Conservation (phyloP, 225 moss, liverwort and hornwort species). For the Takakia lepidozioides region DNA sequence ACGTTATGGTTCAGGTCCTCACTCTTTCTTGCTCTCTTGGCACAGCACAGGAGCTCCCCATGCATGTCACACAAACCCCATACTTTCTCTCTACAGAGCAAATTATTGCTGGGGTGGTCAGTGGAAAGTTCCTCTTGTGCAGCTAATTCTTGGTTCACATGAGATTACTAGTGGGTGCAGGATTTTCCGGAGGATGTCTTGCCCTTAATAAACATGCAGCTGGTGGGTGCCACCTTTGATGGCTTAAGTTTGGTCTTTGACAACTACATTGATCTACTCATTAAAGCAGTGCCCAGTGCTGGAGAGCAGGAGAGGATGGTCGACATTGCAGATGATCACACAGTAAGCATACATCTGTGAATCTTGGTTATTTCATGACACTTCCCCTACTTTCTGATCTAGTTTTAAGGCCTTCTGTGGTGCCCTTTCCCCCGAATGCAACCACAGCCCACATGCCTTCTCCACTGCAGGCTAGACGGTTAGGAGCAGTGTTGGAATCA, state of each 20-base stretch:
- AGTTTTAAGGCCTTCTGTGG: too few relatives aligned
- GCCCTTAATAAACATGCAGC: slow-evolving; percentile 80
- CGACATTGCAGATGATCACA: too few relatives aligned
- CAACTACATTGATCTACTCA: slow-evolving; percentile 53
- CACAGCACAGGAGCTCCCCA: background rate
- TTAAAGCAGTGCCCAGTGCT: slow-evolving; percentile 58
- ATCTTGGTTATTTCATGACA: too few relatives aligned
- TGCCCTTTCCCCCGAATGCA: too few relatives aligned
- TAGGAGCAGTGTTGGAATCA: too few relatives aligned
- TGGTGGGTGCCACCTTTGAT: slow-evolving; percentile 67
- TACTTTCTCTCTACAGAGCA: slow-evolving; percentile 1
- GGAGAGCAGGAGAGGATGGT: slow-evolving; percentile 28
- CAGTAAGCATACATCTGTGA: too few relatives aligned
- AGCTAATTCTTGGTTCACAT: too few relatives aligned
- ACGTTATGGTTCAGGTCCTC: slow-evolving; percentile 65
- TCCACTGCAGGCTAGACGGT: too few relatives aligned
- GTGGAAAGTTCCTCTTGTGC: slow-evolving; percentile 17
- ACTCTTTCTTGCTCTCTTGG: background rate
- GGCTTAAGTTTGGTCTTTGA: slow-evolving; percentile 56
- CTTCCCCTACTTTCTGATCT: too few relatives aligned
- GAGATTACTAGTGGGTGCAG: too few relatives aligned
- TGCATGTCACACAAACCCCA: background rate
- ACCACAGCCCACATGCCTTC: too few relatives aligned
- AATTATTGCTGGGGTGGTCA: slow-evolving; percentile 16
- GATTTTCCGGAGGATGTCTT: slow-evolving; percentile 85